Percentiles rank a stretch among this genome's conserved stretches.
Evolutionary conservation across 495 filamentous ascomycete species (phyloP).

Genomic region (Talaromyces stipitatus): DNA sequence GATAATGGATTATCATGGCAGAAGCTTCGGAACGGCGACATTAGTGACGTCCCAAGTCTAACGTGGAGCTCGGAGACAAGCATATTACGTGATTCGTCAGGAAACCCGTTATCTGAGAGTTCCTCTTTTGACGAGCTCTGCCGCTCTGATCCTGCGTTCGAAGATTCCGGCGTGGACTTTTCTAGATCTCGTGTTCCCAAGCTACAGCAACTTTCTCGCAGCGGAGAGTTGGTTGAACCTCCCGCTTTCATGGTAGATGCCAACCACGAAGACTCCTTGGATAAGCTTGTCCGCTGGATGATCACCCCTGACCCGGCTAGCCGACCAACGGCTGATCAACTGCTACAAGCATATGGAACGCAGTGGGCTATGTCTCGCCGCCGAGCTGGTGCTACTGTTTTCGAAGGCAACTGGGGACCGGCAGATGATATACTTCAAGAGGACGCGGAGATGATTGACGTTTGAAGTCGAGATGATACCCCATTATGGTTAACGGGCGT

Average conservation of each 20-base stretch:
- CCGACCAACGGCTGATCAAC: slow-evolving; percentile 65
- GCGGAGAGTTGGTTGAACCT: slow-evolving; percentile 65
- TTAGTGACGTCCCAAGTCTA: slow-evolving; percentile 76
- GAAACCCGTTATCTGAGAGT: slow-evolving; percentile 49
- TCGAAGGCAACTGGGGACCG: slow-evolving; percentile 93
- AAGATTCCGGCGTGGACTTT: slow-evolving; percentile 29
- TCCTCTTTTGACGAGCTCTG: slow-evolving; percentile 45
- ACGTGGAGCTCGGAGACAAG: slow-evolving; percentile 67
- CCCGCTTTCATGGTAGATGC: slow-evolving; percentile 80
- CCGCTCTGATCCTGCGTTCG: slow-evolving; percentile 39
- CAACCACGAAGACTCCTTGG: slow-evolving; percentile 60
- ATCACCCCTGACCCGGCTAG: slow-evolving; percentile 64
- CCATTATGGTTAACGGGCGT: background rate
- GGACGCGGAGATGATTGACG: slow-evolving; percentile 69
- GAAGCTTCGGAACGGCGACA: slow-evolving; percentile 74
- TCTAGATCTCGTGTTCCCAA: slow-evolving; percentile 19
- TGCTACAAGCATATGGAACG: slow-evolving; percentile 60
- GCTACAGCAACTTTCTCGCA: slow-evolving; percentile 28
- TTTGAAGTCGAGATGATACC: slow-evolving; percentile 31
- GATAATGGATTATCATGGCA: slow-evolving; percentile 90
- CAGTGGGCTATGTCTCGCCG: slow-evolving; percentile 69
- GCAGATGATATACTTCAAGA: slow-evolving; percentile 61
- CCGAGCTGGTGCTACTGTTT: slow-evolving; percentile 80
- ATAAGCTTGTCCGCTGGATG: slow-evolving; percentile 84
- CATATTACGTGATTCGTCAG: slow-evolving; percentile 66